Evolutionary conservation across 169 alveolate species (phyloP), one percentile per base, ranked within the genome.

Genomic region (Plasmodium billcollinsi): DNA sequence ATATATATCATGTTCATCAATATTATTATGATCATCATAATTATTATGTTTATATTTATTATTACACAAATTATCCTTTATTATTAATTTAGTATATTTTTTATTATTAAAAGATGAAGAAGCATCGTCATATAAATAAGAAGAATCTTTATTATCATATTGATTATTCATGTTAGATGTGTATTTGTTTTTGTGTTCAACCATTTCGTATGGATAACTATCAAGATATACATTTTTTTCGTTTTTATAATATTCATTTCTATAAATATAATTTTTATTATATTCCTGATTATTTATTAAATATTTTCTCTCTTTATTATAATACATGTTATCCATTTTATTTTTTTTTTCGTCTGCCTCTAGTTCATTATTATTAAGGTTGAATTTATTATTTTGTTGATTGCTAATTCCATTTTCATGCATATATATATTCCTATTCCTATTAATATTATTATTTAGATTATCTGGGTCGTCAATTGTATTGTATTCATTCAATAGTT

Each of bases 131-230:
- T 18, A 43, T 26, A 33, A 43, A 45, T 74, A 74, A 47, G 39
- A 18, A 9, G 12, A 43, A 59, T 49, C 20, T 24, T 52, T 73
- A 45, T 39, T 14, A 4, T 74, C 52, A 45, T 74, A 74, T 52
- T 26, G 21, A 18, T 20, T 21, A 74, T 45, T 74, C 14, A 29
- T 54, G 26, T 12, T 59, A 59, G 74, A 47, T 9, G 88, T 6
- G 33, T 74, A 74, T 0, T 43, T 74, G n/a, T 15, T 45, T 26
- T 52, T 54, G n/a, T 61, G 43, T 4, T 74, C 88, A 39, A 39
- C 47, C 47, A 39, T 39, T 39, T 39, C 11, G 11, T 39, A 39
- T 5, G 47, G 47, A 24, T 49, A 61, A 12, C 43, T 66, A 66
- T 66, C 74, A 29, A n/a, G 54, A 66, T 66, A 33, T n/a, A 14